Percentiles rank a stretch among this genome's conserved stretches.
Evolutionary conservation across 495 filamentous ascomycete species (phyloP).

Genomic region (Aspergillus funiculosus): DNA sequence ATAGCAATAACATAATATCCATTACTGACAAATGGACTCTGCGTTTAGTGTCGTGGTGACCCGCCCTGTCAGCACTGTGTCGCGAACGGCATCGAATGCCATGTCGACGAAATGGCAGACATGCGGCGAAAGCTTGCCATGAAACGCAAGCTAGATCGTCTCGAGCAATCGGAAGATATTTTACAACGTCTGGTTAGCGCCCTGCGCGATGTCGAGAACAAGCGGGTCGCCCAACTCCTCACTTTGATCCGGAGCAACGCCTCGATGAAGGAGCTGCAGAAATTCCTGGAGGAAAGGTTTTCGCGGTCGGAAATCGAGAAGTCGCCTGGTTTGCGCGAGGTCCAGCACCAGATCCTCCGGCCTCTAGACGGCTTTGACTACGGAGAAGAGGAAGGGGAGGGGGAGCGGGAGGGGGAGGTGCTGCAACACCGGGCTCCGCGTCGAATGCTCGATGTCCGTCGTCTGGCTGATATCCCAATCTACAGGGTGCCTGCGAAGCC

Average conservation of each 20-base stretch:
- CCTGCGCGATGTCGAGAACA: slow-evolving; percentile 18
- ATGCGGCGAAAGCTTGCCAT: slow-evolving; percentile 27
- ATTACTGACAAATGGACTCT: background rate
- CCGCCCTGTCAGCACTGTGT: slow-evolving; percentile 26
- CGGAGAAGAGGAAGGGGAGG: no score
- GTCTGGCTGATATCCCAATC: slow-evolving; percentile 23
- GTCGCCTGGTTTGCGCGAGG: slow-evolving; percentile 19
- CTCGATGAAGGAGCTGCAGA: slow-evolving; percentile 21
- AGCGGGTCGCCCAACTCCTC: slow-evolving; percentile 20
- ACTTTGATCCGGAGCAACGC: slow-evolving; percentile 27
- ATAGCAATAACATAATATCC: no score
- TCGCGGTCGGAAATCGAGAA: slow-evolving; percentile 16
- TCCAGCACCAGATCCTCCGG: slow-evolving; percentile 11
- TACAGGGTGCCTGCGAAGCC: slow-evolving; percentile 34
- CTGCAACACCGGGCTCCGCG: slow-evolving; percentile 4
- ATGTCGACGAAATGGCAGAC: slow-evolving; percentile 26
- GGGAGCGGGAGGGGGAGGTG: slow-evolving; percentile 4
- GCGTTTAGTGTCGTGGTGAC: slow-evolving; percentile 25
- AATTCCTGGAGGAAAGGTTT: slow-evolving; percentile 19
- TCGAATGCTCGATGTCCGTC: slow-evolving; percentile 23
- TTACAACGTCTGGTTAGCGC: slow-evolving; percentile 18
- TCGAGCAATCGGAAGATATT: slow-evolving; percentile 20
- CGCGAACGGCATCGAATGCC: slow-evolving; percentile 23
- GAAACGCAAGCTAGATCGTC: slow-evolving; percentile 27
- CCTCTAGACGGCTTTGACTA: slow-evolving; percentile 6